A percentile compares a stretch with the other conserved stretches of the same genome.
Conservation (phyloP, 2,329 filamentous ascomycete genomes). For the Fusarium illudens region DNA sequence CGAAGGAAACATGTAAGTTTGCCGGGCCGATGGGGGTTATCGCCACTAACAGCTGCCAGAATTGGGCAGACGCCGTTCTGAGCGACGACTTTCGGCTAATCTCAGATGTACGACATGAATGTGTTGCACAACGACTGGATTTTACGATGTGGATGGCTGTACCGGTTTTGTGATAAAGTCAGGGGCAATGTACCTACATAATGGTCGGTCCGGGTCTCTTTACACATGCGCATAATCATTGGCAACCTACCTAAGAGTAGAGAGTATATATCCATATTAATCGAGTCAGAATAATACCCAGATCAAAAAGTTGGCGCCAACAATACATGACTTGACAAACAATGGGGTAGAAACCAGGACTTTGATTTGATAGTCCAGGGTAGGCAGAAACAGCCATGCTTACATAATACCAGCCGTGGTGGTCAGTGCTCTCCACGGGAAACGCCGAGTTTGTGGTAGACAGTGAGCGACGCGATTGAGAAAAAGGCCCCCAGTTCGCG, state of each 20-base stretch:
- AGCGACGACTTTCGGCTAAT: neutral
- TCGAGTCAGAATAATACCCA: neutral
- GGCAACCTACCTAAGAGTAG: neutral
- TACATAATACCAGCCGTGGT: conserved; percentile 29
- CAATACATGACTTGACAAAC: neutral
- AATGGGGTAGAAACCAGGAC: too few relatives aligned
- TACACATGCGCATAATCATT: neutral
- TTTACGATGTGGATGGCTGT: neutral
- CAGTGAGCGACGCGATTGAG: conserved; percentile 44
- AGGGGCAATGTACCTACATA: neutral
- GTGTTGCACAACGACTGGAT: neutral
- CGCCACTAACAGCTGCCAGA: conserved; percentile 9
- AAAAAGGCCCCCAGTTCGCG: conserved; percentile 43
- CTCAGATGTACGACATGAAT: neutral
- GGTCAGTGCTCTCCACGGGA: conserved; percentile 29
- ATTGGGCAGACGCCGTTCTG: conserved; percentile 45
- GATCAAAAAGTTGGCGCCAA: neutral
- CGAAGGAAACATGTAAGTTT: conserved; percentile 48
- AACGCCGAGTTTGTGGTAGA: conserved; percentile 35
- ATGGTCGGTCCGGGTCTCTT: neutral
- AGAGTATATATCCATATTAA: neutral
- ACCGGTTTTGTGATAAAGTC: neutral
- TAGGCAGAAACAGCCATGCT: conserved; percentile 1
- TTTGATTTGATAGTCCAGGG: conserved; percentile 18
- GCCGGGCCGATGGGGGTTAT: neutral